Conservation (phyloP, 371 early-diverging fungal species). For the Blakeslea trispora region DNA sequence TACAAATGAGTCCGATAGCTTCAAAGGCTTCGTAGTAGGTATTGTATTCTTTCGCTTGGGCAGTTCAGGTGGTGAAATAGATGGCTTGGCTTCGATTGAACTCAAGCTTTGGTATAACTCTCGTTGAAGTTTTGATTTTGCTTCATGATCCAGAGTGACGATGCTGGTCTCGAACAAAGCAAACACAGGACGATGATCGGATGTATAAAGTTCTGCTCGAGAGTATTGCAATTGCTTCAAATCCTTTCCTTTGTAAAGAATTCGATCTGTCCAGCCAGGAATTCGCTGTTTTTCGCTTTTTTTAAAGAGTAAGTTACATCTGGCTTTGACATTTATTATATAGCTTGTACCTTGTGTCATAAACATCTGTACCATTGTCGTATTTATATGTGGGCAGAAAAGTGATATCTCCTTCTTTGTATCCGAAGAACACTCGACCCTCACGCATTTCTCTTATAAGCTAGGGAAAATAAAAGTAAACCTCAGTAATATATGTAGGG, state of each 20-base stretch:
- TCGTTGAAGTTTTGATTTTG: conserved; percentile 42
- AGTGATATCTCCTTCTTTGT: conserved; percentile 77
- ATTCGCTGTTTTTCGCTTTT: conserved; percentile 79
- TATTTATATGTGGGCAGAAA: conserved; percentile 97
- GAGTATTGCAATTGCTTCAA: conserved; percentile 53
- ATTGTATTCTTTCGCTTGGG: conserved; percentile 23
- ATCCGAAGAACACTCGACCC: conserved; percentile 75
- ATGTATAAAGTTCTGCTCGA: conserved; percentile 67
- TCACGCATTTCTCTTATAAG: conserved; percentile 64
- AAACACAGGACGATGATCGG: conserved; percentile 77
- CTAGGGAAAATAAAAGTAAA: conserved; percentile 51
- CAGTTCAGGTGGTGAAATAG: conserved; percentile 18
- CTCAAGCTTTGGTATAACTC: conserved; percentile 52
- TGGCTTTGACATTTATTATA: too few relatives aligned
- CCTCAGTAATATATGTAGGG: conserved; percentile 23
- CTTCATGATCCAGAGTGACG: conserved; percentile 42
- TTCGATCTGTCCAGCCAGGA: conserved; percentile 92
- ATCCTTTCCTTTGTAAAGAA: conserved; percentile 64
- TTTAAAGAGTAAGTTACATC: too few relatives aligned
- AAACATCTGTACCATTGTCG: conserved; percentile 79
- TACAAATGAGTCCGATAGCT: conserved; percentile 28
- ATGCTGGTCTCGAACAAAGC: conserved; percentile 52
- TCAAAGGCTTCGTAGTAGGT: conserved; percentile 16
- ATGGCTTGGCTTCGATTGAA: conserved; percentile 22
- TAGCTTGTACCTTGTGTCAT: conserved; percentile 75